These are phyloP conservation scores for Botrytis tulipae DNA, from an alignment of 2,329 filamentous ascomycete species.

Conservation along the genomic window DNA sequence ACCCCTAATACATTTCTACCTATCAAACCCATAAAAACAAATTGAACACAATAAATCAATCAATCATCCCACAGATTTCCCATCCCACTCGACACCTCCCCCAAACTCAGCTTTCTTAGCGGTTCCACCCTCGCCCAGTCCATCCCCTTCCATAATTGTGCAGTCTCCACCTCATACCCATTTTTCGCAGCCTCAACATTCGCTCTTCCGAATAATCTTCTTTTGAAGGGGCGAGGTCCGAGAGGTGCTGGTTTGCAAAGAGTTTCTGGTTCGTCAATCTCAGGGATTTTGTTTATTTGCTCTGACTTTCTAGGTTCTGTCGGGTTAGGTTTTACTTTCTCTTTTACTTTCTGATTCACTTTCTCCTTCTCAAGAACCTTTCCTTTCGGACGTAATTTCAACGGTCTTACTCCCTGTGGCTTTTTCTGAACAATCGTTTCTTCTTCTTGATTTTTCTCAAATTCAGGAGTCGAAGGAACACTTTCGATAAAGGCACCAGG, in stretches of 20 bases:
- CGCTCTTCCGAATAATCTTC: background rate
- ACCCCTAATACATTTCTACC: too few relatives aligned
- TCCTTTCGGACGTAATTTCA: background rate
- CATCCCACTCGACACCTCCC: constrained; percentile 27
- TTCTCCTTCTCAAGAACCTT: background rate
- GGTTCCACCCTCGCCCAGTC: constrained; percentile 12
- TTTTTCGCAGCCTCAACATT: background rate
- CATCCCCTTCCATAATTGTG: constrained; percentile 5
- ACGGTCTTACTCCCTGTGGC: background rate
- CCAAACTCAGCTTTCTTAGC: constrained; percentile 31
- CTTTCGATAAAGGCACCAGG: constrained; percentile 27
- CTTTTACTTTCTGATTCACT: background rate
- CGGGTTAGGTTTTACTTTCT: background rate
- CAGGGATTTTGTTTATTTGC: background rate
- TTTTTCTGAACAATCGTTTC: constrained; percentile 2
- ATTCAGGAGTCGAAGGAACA: constrained; percentile 21
- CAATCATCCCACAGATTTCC: constrained; percentile 27
- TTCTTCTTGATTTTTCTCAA: constrained; percentile 26
- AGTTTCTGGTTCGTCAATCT: background rate
- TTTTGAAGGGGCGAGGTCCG: constrained; percentile 12
- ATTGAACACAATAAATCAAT: too few relatives aligned
- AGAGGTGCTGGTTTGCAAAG: background rate
- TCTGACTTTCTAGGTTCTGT: background rate
- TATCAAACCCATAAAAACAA: too few relatives aligned
- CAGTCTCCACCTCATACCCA: background rate